Conservation (phyloP, 2,329 filamentous ascomycete species). For the Hypomyces rosellus region DNA sequence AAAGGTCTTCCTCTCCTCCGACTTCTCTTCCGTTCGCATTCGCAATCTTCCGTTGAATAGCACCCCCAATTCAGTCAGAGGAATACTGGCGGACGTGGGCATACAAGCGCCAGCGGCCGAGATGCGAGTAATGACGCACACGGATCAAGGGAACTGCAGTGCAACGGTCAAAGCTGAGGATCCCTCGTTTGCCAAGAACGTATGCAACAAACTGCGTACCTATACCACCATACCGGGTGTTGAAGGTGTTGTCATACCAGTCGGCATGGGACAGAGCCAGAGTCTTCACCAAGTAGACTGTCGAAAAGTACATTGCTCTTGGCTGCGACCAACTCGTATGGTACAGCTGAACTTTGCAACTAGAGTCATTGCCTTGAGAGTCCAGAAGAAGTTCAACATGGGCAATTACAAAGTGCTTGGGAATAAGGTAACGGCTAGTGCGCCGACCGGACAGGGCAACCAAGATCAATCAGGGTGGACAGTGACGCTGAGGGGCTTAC, state of each 20-base stretch:
- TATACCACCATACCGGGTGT: background rate
- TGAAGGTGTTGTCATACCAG: background rate
- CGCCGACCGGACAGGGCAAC: background rate
- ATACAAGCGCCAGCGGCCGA: background rate
- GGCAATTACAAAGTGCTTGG: background rate
- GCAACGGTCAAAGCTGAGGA: conserved; percentile 2
- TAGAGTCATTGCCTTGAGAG: background rate
- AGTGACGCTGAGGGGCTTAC: background rate
- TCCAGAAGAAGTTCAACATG: background rate
- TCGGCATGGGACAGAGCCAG: conserved; percentile 18
- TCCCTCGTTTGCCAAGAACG: background rate
- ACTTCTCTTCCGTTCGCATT: conserved; percentile 32
- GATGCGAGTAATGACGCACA: background rate
- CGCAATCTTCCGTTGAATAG: conserved; percentile 19
- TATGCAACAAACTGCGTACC: conserved; percentile 1
- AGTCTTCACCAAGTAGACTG: conserved; percentile 27
- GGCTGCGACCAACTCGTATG: conserved; percentile 25
- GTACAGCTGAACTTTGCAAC: conserved; percentile 25
- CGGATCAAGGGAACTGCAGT: background rate
- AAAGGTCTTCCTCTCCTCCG: conserved; percentile 26
- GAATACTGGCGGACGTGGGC: background rate
- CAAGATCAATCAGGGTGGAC: background rate
- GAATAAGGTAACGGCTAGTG: background rate
- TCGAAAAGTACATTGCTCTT: conserved; percentile 30
- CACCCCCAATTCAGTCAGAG: conserved; percentile 3